Evolutionary conservation across 306 rosid genomes (phyloP), one percentile per base, ranked within the genome.

Genomic region (Prunus campanulata): DNA sequence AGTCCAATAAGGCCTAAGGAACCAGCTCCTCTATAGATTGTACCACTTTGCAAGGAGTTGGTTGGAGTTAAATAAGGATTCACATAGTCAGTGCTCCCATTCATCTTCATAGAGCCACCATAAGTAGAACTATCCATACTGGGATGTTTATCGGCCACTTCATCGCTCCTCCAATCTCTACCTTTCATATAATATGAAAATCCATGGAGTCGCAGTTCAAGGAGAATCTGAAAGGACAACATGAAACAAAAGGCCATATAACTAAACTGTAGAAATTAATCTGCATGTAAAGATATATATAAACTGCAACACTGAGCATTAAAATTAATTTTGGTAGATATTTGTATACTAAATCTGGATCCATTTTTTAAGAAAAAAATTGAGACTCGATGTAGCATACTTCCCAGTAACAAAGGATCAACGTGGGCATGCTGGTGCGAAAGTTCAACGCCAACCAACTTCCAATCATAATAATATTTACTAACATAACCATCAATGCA

Each of bases 1-100:
- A 93, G 76, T 81, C 98, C 98, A 62, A 87, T 84, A 88, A 93
- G 87, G 73, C 98, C 96, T 85, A 89, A 79, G 47, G 88, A 74
- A 68, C 81, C 82, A 77, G 76, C 85, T 75, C 83, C 84, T 77
- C 80, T 79, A 74, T 76, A 88, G 85, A 86, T 79, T 79, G 73
- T 39, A 47, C 64, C 81, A 82, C 74, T 71, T 74, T 6, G 83
- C 78, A 75, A 73, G 75, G 83, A 76, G 74, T 80, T 78, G 59
- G 77, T 27, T 59, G 35, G 30, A 79, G 78, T 71, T 52, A 79
- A 71, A 48, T 71, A 24, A 46, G 83, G 77, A 61, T 82, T 80
- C 77, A 85, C 81, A 70, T 62, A 66, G 80, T 72, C 84, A 47
- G 83, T 86, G 84, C 79, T 73, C 77, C 90, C 91, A 66, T 91